Evolutionary conservation across 2,329 filamentous ascomycete genomes (phyloP), one percentile per base, ranked within the genome.

Genomic region (Apiospora sp.): DNA sequence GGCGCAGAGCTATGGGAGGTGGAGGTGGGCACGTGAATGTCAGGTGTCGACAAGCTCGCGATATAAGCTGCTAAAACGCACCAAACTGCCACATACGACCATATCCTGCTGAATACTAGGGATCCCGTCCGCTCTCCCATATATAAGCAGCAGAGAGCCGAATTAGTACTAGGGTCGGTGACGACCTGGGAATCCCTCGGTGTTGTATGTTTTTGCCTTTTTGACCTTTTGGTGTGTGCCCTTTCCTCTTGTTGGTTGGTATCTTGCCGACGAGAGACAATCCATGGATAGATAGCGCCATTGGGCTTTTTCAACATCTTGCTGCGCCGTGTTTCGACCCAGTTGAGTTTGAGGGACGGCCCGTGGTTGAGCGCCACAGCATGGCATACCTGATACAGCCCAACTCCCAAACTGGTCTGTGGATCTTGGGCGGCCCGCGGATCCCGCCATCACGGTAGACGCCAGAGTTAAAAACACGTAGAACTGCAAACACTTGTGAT

Each of bases 71-170:
- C 4, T 8, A n/a, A 61, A 61, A 16, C 1, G 7, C 7, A 37
- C 7, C 0, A n/a, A 4, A 22, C 30, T 3, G 4, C 22, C 16
- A 37, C 30, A 61, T 61, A 54, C 49, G 49, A 54, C 49, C 49
- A 54, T 27, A 54, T 54, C 24, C 49, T 54, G 49, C 49, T 54
- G 49, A 54, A 54, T 54, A 54, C 49, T 54, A 54, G 49, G 49
- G 49, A 54, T 54, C 49, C 49, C 49, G 49, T 54, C 49, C 49
- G 49, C 49, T 54, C 49, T 54, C 49, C 49, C 49, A 54, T 54
- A 54, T 54, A 54, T 54, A 54, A 54, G 49, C 49, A 54, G 49
- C 49, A 54, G 49, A 51, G 37, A 41, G 37, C 37, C 37, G 37
- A 41, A 41, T 41, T 41, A 41, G 37, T 41, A 41, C 37, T 41